phyloP scores from a whole-genome alignment of 2,329 filamentous ascomycete genomes.

The Tolypocladium endophyticum region DNA sequence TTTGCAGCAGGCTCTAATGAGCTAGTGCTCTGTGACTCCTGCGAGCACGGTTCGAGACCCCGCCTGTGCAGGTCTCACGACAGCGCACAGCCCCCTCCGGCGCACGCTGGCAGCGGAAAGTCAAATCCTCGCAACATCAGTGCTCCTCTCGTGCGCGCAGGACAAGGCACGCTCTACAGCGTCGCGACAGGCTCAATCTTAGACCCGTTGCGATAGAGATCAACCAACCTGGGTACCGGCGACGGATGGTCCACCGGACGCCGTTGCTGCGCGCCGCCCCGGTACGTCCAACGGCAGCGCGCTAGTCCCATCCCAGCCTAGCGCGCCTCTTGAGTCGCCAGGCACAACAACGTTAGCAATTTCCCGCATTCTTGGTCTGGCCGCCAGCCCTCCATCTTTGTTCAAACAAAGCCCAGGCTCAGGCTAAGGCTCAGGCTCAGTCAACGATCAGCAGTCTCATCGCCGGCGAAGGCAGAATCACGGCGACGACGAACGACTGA shows the following conservation, averaged over 20 bases:
- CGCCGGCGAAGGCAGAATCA: constrained; percentile 3
- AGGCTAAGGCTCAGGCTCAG: background rate
- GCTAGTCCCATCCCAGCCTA: constrained; percentile 9
- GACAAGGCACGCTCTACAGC: background rate
- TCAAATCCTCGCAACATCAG: background rate
- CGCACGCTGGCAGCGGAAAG: background rate
- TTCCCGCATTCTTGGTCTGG: constrained; percentile 20
- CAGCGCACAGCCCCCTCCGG: background rate
- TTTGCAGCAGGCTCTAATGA: background rate
- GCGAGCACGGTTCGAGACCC: background rate
- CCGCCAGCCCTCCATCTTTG: constrained; percentile 6
- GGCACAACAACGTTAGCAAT: constrained; percentile 23
- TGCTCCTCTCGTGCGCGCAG: background rate
- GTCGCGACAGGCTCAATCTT: background rate
- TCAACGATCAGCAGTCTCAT: constrained; percentile 3
- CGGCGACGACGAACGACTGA: constrained; percentile 4
- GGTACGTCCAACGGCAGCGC: background rate
- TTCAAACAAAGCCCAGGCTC: background rate
- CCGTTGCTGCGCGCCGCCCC: background rate
- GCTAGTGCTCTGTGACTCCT: background rate
- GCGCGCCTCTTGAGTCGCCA: constrained; percentile 11
- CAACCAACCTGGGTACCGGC: too few relatives aligned
- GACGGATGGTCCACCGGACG: background rate
- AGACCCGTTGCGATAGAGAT: background rate
- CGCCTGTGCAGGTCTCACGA: background rate